Evolutionary conservation across 352 stramenopile species (phyloP).

Genomic region (Globisporangium irregulare): DNA sequence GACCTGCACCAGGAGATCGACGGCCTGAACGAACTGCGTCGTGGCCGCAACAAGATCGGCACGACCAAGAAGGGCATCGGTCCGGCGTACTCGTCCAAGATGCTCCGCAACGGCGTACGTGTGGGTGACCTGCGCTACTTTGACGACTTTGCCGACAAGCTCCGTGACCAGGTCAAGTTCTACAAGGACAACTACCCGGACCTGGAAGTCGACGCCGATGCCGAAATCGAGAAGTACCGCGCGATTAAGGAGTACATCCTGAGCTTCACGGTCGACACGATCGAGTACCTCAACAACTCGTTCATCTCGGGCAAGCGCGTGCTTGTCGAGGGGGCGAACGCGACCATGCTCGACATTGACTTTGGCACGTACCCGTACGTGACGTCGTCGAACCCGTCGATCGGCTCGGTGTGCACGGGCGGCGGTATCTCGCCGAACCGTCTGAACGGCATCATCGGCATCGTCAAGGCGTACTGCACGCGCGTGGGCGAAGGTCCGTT

Average conservation of each 20-base stretch:
- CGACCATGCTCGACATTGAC: slow-evolving; percentile 99
- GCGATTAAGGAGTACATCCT: slow-evolving; percentile 83
- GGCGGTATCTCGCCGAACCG: slow-evolving; percentile 93
- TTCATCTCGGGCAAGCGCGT: slow-evolving; percentile 96
- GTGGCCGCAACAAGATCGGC: slow-evolving; percentile 96
- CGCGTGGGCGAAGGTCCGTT: slow-evolving; percentile 98
- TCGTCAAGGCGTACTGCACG: slow-evolving; percentile 99
- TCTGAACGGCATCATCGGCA: slow-evolving; percentile 95
- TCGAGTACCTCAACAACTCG: slow-evolving; percentile 95
- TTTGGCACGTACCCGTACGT: slow-evolving; percentile 99
- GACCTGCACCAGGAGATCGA: slow-evolving; percentile 97
- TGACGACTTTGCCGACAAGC: slow-evolving; percentile 87
- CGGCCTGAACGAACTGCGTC: slow-evolving; percentile 80
- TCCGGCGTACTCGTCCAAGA: slow-evolving; percentile 98
- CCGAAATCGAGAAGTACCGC: slow-evolving; percentile 85
- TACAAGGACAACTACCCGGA: slow-evolving; percentile 90
- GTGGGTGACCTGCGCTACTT: slow-evolving; percentile 94
- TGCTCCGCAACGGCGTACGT: slow-evolving; percentile 96
- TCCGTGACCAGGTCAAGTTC: slow-evolving; percentile 90
- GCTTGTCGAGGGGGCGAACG: slow-evolving; percentile 98
- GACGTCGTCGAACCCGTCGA: slow-evolving; percentile 97
- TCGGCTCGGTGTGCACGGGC: slow-evolving; percentile 96
- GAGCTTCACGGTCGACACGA: slow-evolving; percentile 93
- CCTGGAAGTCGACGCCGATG: slow-evolving; percentile 73
- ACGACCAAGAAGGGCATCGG: slow-evolving; percentile 99